Percentiles rank a stretch among this genome's conserved stretches.
These are phyloP conservation scores for Pythium insidiosum DNA, from an alignment of 352 stramenopile genomes.

Conservation along the genomic window DNA sequence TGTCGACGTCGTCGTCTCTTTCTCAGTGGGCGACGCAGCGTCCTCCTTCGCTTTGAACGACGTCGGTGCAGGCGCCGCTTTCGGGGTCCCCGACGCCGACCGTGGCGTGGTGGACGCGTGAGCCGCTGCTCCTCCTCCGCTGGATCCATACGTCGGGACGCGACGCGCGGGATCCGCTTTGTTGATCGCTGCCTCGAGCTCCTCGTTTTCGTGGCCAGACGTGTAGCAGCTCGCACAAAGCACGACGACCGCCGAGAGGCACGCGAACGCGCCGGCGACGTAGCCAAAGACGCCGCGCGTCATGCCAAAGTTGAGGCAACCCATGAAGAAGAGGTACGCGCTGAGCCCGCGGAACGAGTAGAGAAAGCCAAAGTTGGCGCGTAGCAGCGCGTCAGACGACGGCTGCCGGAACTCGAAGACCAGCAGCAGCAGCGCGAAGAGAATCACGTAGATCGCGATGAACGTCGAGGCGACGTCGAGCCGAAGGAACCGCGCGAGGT, in stretches of 20 bases:
- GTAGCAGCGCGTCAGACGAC: conserved; percentile 16
- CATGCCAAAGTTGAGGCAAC: conserved; percentile 29
- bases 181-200: conserved; percentile 5
- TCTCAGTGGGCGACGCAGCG: too few species aligned
- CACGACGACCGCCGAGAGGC: conserved; percentile 12
- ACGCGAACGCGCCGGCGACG: conserved; percentile 13
- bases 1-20: too few species aligned
- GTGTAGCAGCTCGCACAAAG: conserved; percentile 13
- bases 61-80: too few species aligned
- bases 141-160: conserved; percentile 16
- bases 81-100: too few species aligned
- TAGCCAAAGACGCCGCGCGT: conserved; percentile 16
- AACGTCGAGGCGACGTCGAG: conserved; percentile 21
- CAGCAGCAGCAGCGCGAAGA: conserved; percentile 24
- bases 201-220: background rate
- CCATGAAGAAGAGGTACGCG: conserved; percentile 25
- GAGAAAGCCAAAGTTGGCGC: conserved; percentile 29
- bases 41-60: too few species aligned
- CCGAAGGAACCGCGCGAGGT: conserved; percentile 20
- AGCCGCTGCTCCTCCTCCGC: too few species aligned
- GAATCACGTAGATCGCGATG: conserved; percentile 27
- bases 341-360: conserved; percentile 21
- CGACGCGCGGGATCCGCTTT: background rate
- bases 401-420: conserved; percentile 23
- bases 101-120: too few species aligned